Conservation (phyloP, 1,284 basidiomycete genomes). For the Trametes sp. region DNA sequence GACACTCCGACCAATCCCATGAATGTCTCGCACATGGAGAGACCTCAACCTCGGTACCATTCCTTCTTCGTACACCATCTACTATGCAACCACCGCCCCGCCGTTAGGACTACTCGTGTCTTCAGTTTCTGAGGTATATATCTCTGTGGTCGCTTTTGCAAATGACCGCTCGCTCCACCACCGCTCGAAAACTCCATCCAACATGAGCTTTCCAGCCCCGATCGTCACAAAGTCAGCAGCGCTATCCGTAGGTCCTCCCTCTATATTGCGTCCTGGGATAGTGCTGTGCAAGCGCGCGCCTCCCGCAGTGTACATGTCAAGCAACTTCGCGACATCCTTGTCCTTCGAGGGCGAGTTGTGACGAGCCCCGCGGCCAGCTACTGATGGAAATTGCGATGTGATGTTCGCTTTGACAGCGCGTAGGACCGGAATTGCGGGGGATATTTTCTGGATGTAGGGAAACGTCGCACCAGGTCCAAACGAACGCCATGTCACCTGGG, state of each 20-base stretch:
- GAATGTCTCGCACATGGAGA: no score
- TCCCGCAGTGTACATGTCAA: not conserved
- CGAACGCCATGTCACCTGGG: conserved; percentile 13
- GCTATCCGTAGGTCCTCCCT: not conserved
- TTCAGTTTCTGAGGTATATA: not conserved
- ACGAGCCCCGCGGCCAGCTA: not conserved
- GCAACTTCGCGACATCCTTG: not conserved
- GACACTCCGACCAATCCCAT: no score
- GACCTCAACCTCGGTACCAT: no score
- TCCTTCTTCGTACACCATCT: no score
- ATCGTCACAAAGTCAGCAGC: not conserved
- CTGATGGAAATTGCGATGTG: conserved; percentile 2
- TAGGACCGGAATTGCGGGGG: conserved; percentile 8
- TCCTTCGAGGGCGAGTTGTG: conserved; percentile 12
- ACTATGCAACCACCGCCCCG: no score
- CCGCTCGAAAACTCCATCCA: not conserved
- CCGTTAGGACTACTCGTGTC: no score
- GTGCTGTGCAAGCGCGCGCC: not conserved
- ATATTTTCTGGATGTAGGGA: conserved; percentile 15
- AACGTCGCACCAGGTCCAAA: conserved; percentile 18
- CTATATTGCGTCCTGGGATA: not conserved
- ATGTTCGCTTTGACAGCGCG: conserved; percentile 11
- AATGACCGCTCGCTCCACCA: conserved; percentile 11
- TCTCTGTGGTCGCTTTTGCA: not conserved
- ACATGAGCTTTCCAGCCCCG: not conserved